Percentiles rank a stretch among this genome's conserved stretches.
These are phyloP conservation scores for Aspergillus taichungensis DNA, from an alignment of 495 filamentous ascomycete species.

Conservation along the genomic window DNA sequence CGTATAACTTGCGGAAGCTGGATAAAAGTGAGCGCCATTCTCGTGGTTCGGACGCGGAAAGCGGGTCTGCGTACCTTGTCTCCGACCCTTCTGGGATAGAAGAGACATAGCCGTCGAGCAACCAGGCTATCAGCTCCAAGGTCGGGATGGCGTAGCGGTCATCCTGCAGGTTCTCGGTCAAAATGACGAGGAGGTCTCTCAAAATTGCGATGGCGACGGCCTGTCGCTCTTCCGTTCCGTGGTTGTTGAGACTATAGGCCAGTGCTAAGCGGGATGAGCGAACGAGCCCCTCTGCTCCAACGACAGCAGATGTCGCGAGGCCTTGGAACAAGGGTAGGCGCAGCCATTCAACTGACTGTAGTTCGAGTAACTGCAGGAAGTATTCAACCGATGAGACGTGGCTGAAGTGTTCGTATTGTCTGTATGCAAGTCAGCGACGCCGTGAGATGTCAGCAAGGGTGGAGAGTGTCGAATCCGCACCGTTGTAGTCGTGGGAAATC, in stretches of 20 bases:
- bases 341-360: conserved; percentile 30
- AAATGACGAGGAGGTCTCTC: conserved; percentile 30
- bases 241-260: conserved; percentile 30
- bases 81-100: conserved; percentile 9
- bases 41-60: neutral
- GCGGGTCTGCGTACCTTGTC: conserved; percentile 10
- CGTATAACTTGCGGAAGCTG: conserved; percentile 54
- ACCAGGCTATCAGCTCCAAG: conserved; percentile 64
- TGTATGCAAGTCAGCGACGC: conserved; percentile 18
- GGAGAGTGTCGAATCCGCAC: conserved; percentile 10
- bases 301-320: conserved; percentile 71
- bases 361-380: conserved; percentile 33
- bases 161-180: conserved; percentile 40
- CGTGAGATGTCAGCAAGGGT: neutral
- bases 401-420: conserved; percentile 38
- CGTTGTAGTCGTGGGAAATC: conserved; percentile 28
- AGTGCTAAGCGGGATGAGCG: conserved; percentile 65
- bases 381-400: conserved; percentile 35
- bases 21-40: neutral
- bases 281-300: conserved; percentile 74
- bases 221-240: conserved; percentile 28
- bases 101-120: conserved; percentile 47
- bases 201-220: conserved; percentile 26
- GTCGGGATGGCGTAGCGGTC: conserved; percentile 68
- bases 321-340: conserved; percentile 55